Evolutionary conservation across 1,284 basidiomycete genomes (phyloP), one percentile per base, ranked within the genome.

Genomic region (Microstroma glucosiphilum): DNA sequence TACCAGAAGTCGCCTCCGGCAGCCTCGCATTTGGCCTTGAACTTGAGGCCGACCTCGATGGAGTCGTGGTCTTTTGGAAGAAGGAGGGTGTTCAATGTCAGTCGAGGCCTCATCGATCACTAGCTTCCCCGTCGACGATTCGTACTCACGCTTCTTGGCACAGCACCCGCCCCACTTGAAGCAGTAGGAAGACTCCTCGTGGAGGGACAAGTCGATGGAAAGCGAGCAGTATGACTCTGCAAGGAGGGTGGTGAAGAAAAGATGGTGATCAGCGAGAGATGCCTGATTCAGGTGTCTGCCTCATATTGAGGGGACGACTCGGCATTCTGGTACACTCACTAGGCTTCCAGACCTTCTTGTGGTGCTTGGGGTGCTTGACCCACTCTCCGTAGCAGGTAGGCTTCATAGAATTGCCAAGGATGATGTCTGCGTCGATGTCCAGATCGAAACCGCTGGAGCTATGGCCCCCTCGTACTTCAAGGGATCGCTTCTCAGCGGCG

Each of bases 171-270:
- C 15, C 17, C 43, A 48, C 43, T 48, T 21, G 43, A 48, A 21
- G 43, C 21, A 48, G 43, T 48, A 17, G 12, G 43, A 48, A 21
- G 43, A 48, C 12, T 48, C 43, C 43, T 48, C 21, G 43, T 37
- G 30, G 30, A 37, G 30, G 30, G 30, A 37, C 30, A 48, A 48
- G 17, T 48, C 43, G 43, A 48, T n/a, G 17, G 15, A n/a, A 21
- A 48, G 17, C 6, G 43, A 48, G 43, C 43, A 48, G 43, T 48
- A 48, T n/a, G 43, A 3, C 43, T 48, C 43, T 48, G 43, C 43
- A 48, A 21, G 43, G 13, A 4, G 43, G 17, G 13, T 17, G 43
- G 17, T 17, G 21, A 48, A 21, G 43, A 48, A 12, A 48, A 12
- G 43, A 48, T 3, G 43, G 43, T 48, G 6, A 12, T 6, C 12